Evolutionary conservation across 352 stramenopile genomes (phyloP).

Genomic region (Halophytophthora polymorphica): DNA sequence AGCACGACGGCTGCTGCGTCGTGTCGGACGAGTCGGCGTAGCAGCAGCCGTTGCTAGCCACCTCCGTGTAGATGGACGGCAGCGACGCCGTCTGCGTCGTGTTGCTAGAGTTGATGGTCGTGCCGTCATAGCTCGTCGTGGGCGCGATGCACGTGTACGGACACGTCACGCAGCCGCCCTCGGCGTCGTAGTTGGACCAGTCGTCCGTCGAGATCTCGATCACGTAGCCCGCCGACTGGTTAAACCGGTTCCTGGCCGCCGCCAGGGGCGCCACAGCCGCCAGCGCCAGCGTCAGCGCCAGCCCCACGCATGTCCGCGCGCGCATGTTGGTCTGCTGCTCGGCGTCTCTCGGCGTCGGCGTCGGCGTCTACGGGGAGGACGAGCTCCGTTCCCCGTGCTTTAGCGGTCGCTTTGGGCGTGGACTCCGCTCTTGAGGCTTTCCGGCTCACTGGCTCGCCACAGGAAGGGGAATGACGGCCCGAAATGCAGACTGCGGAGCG

Average conservation of each 20-base stretch:
- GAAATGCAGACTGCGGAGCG: too few relatives aligned
- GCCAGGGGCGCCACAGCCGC: conserved; percentile 9
- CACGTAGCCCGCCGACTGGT: conserved; percentile 62
- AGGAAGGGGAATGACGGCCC: too few relatives aligned
- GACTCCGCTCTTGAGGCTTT: too few relatives aligned
- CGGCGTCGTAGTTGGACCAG: conserved; percentile 81
- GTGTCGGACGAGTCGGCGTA: conserved; percentile 58
- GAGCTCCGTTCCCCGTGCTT: too few relatives aligned
- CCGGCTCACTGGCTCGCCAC: too few relatives aligned
- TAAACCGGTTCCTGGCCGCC: conserved; percentile 46
- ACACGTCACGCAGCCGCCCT: conserved; percentile 84
- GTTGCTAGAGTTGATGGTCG: conserved; percentile 80
- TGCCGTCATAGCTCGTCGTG: conserved; percentile 66
- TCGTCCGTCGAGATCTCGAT: conserved; percentile 70
- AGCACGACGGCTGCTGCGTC: conserved; percentile 55
- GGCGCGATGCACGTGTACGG: conserved; percentile 84
- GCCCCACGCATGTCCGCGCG: too few relatives aligned
- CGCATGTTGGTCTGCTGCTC: too few relatives aligned
- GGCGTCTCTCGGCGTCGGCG: too few relatives aligned
- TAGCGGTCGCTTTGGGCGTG: too few relatives aligned
- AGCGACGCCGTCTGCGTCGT: conserved; percentile 63
- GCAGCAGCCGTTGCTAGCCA: conserved; percentile 77
- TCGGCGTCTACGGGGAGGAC: too few relatives aligned
- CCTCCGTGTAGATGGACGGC: conserved; percentile 67
- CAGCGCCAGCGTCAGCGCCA: conserved; percentile 21